A percentile compares a stretch with the other conserved stretches of the same genome.
These are phyloP conservation scores for Bruguiera hainesii DNA, from an alignment of 441 rosid species.

Conservation along the genomic window DNA sequence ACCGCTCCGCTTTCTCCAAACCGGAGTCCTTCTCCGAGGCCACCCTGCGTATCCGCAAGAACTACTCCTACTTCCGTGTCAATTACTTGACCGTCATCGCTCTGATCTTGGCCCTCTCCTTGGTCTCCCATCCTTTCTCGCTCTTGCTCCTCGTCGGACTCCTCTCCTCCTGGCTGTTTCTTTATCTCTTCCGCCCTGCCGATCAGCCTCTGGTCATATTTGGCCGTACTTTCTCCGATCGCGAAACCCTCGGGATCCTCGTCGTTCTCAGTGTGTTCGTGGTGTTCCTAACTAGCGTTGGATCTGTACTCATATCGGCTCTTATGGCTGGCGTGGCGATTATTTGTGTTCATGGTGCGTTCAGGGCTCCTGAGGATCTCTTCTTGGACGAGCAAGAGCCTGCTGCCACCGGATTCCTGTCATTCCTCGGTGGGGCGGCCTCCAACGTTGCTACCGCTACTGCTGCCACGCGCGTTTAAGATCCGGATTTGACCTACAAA, in stretches of 20 bases:
- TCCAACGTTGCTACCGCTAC: constrained; percentile 41
- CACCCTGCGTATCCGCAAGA: constrained; percentile 54
- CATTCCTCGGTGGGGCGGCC: constrained; percentile 57
- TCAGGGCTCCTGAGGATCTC: constrained; percentile 60
- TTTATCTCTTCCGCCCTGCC: constrained; percentile 66
- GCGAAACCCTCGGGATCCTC: constrained; percentile 57
- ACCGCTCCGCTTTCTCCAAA: constrained; percentile 61
- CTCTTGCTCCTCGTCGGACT: constrained; percentile 60
- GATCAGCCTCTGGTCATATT: constrained; percentile 64
- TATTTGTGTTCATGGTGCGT: constrained; percentile 66
- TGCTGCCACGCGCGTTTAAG: constrained; percentile 38
- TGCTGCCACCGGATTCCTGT: constrained; percentile 56
- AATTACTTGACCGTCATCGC: constrained; percentile 52
- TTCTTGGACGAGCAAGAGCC: constrained; percentile 75
- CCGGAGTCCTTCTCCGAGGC: constrained; percentile 69
- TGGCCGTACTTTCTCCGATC: constrained; percentile 61
- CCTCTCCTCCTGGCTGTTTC: constrained; percentile 64
- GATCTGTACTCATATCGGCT: constrained; percentile 60
- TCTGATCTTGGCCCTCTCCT: constrained; percentile 54
- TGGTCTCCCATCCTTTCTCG: constrained; percentile 61
- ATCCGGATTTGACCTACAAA: background rate
- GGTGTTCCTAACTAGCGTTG: constrained; percentile 62
- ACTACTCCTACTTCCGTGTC: constrained; percentile 61
- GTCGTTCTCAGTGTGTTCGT: constrained; percentile 47
- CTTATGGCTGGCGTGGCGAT: constrained; percentile 58